phyloP scores from a whole-genome alignment of 148 eudicot species.

The Cornus florida region DNA sequence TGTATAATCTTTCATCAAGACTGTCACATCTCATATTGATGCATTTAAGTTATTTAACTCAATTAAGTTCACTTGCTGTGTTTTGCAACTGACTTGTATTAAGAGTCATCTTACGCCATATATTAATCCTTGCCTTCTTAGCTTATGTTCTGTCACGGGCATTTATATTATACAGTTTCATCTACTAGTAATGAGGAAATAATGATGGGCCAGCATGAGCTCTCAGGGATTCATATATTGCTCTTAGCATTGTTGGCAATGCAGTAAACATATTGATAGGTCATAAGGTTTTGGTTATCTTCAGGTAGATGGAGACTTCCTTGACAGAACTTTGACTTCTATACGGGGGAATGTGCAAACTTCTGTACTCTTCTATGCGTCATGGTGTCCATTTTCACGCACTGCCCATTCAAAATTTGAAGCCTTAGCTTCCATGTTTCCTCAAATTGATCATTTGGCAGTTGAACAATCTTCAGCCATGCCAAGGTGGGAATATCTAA shows the following conservation, averaged over 20 bases:
- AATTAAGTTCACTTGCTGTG: neutral
- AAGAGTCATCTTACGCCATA: neutral
- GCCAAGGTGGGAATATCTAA: constrained; percentile 35
- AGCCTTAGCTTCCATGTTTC: constrained; percentile 42
- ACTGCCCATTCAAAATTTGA: constrained; percentile 27
- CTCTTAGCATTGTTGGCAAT: neutral
- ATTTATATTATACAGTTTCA: neutral
- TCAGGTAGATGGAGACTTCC: constrained; percentile 37
- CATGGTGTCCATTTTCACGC: constrained; percentile 43
- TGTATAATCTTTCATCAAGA: neutral
- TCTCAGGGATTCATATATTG: neutral
- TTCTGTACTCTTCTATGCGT: constrained; percentile 45
- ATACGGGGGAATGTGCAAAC: constrained; percentile 17
- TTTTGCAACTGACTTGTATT: neutral
- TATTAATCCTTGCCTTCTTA: neutral
- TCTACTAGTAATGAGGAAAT: no score
- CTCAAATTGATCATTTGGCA: constrained; percentile 37
- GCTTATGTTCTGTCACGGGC: neutral
- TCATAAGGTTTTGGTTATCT: neutral
- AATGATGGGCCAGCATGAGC: neutral
- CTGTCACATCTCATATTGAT: neutral
- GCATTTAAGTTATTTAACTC: neutral
- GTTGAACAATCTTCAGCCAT: constrained; percentile 37
- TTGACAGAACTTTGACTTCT: constrained; percentile 26
- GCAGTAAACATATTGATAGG: neutral